phyloP scores from a whole-genome alignment of 2,329 filamentous ascomycete genomes.

The Fusarium avenaceum region DNA sequence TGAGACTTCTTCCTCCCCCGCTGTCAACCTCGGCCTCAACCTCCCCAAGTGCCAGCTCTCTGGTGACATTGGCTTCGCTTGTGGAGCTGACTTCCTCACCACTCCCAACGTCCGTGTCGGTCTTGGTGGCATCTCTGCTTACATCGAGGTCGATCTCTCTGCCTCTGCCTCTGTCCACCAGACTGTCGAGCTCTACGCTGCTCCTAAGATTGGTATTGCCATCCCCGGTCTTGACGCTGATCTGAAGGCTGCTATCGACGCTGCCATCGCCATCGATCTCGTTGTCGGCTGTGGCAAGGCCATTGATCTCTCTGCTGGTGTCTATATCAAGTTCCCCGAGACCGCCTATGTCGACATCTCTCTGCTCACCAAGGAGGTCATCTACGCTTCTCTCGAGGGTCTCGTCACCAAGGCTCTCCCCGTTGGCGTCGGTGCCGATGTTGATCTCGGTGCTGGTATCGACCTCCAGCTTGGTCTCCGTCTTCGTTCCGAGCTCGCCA shows the following conservation, averaged over 20 bases:
- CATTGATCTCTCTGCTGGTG: slow-evolving; percentile 62
- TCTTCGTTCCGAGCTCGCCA: slow-evolving; percentile 62
- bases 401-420: slow-evolving; percentile 49
- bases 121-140: slow-evolving; percentile 65
- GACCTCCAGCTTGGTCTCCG: slow-evolving; percentile 64
- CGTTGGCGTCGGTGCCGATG: slow-evolving; percentile 44
- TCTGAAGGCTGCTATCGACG: slow-evolving; percentile 62
- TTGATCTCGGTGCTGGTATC: slow-evolving; percentile 57
- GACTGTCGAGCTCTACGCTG: slow-evolving; percentile 63
- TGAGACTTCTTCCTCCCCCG: slow-evolving; percentile 38
- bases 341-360: slow-evolving; percentile 57
- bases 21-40: slow-evolving; percentile 45
- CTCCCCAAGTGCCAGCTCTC: slow-evolving; percentile 57
- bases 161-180: slow-evolving; percentile 63
- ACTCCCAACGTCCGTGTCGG: slow-evolving; percentile 60
- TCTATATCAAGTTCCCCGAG: slow-evolving; percentile 65
- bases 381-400: slow-evolving; percentile 59
- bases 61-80: slow-evolving; percentile 60
- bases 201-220: slow-evolving; percentile 55
- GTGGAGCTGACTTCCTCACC: slow-evolving; percentile 58
- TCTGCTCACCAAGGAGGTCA: slow-evolving; percentile 56
- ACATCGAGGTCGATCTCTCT: slow-evolving; percentile 63
- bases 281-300: slow-evolving; percentile 62
- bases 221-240: slow-evolving; percentile 56
- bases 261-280: slow-evolving; percentile 65